A percentile compares a stretch with the other conserved stretches of the same genome.
Evolutionary conservation across 2,329 filamentous ascomycete species (phyloP).

Genomic region (Colletotrichum melonis): DNA sequence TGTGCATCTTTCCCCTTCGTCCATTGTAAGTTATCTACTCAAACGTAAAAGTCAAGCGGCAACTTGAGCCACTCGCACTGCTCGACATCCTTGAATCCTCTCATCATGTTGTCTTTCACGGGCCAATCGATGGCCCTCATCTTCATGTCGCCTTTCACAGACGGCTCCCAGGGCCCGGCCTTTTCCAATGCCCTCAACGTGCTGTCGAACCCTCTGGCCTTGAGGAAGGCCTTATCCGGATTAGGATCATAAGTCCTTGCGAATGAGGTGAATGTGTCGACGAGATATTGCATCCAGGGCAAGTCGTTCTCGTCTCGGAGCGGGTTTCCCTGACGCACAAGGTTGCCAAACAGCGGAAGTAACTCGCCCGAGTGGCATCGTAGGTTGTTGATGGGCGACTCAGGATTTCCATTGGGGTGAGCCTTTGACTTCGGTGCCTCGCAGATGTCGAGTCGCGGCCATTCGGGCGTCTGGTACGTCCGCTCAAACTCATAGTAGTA

Average conservation of each 20-base stretch:
- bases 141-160: conserved; percentile 50
- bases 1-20: not conserved
- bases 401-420: conserved; percentile 55
- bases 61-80: conserved; percentile 58
- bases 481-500: conserved; percentile 73
- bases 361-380: conserved; percentile 61
- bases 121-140: conserved; percentile 54
- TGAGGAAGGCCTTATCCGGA: conserved; percentile 51
- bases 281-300: conserved; percentile 30
- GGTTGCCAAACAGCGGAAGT: conserved; percentile 55
- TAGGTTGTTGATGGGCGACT: conserved; percentile 48
- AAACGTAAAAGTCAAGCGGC: conserved; percentile 50
- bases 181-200: conserved; percentile 49
- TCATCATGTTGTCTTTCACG: conserved; percentile 40
- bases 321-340: conserved; percentile 43
- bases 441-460: conserved; percentile 64
- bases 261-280: conserved; percentile 59
- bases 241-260: conserved; percentile 57
- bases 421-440: conserved; percentile 46
- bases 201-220: conserved; percentile 28
- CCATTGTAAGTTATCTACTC: conserved; percentile 9
- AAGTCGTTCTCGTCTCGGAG: conserved; percentile 51
- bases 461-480: conserved; percentile 63
- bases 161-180: conserved; percentile 51
- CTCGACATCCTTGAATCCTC: conserved; percentile 55